Base-by-base conservation (phyloP, 1,284 basidiomycete species). In the Hemileia vastatrix region DNA sequence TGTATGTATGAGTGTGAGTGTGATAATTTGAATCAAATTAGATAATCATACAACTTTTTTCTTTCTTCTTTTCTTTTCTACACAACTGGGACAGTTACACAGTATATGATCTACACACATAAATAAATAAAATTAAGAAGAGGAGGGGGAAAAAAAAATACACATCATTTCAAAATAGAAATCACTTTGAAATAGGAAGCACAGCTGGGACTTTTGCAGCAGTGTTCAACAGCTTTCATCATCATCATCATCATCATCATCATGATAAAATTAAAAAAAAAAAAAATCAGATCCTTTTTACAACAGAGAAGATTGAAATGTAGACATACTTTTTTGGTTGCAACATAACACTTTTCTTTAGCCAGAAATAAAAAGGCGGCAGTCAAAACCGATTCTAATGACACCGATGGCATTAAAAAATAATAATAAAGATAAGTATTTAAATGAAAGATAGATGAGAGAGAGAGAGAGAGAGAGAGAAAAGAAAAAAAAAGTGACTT, bases 281-380 rank as follows among this genome's bases (percentile, higher is more conserved):
- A 19, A 13, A 24, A 8, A 11, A 43, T 21, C 21, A 33, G 3
- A 54, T 1, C 19, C 31, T 51, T 5, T 15, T n/a, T 52, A 9
- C 1, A 53, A 23, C 15, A 60, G 18, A 33, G 52, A 4, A 13
- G 44, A 21, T n/a, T 47, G 44, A 55, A n/a, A n/a, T n/a, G n/a
- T n/a, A n/a, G n/a, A n/a, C 53, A 43, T 13, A 55, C 60, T 40
- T 62, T 62, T 54, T 62, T 62, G 31, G 60, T 55, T 18, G 60
- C 52, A 9, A 54, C 24, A 54, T 61, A 61, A 54, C 54, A 54
- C 23, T 45, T 61, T 54, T 61, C 59, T 31, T 61, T 61, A 9
- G 59, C 59, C 31, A 61, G 31, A 43, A 61, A 61, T 32, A 61
- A 45, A 31, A 61, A 61, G n/a, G 59, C 59, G 18, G 59, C 59